Conservation (phyloP, 73 alveolate genomes). For the Stentor roeselii region DNA sequence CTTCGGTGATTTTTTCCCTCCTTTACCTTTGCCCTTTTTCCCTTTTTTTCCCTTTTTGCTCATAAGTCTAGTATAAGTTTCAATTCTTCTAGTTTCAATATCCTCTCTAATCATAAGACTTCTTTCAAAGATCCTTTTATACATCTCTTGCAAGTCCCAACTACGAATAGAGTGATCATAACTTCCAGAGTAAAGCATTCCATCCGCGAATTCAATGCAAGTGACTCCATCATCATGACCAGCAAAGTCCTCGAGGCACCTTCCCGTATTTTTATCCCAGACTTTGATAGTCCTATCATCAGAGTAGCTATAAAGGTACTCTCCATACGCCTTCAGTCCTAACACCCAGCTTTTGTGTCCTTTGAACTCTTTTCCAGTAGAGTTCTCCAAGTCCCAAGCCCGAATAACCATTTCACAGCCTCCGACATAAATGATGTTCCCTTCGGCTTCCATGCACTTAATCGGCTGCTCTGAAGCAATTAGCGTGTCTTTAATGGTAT, state of each 20-base stretch:
- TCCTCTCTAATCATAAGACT: constrained; percentile 68
- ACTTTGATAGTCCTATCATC: constrained; percentile 80
- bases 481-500: constrained; percentile 51
- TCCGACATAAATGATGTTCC: constrained; percentile 48
- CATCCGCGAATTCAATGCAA: constrained; percentile 69
- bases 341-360: constrained; percentile 77
- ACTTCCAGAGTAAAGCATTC: constrained; percentile 68
- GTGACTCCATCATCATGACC: constrained; percentile 88
- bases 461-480: constrained; percentile 67
- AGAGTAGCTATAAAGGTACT: constrained; percentile 63
- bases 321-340: constrained; percentile 52
- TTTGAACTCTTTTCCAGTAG: constrained; percentile 38
- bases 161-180: constrained; percentile 71
- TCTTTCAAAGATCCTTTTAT: constrained; percentile 64
- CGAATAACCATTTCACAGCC: constrained; percentile 65
- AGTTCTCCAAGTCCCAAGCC: constrained; percentile 49
- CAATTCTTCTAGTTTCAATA: constrained; percentile 44
- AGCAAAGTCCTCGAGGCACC: constrained; percentile 61
- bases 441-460: constrained; percentile 41
- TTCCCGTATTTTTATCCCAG: constrained; percentile 62
- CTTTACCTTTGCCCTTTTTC: constrained; percentile 40
- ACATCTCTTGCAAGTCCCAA: constrained; percentile 75
- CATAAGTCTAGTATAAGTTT: constrained; percentile 41
- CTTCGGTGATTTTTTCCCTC: constrained; percentile 31
- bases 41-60: constrained; percentile 29